These are phyloP conservation scores for Serendipita indica DNA, from an alignment of 768 basidiomycete species.

Conservation along the genomic window DNA sequence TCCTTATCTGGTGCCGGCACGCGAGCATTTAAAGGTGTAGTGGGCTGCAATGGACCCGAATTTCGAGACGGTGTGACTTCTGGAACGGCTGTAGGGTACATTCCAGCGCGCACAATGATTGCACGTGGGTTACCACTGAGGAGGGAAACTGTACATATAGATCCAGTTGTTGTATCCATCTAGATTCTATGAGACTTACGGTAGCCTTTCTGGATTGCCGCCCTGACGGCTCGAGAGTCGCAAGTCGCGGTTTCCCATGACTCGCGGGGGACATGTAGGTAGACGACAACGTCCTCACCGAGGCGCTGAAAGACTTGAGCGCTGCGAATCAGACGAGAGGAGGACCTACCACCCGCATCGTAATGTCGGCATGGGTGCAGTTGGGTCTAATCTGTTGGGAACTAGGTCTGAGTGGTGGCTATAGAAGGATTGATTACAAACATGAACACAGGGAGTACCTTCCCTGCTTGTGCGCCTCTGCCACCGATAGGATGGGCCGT, in stretches of 20 bases:
- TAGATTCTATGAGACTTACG: neutral
- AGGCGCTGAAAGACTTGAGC: neutral
- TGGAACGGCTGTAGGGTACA: neutral
- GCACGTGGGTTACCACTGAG: neutral
- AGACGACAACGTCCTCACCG: neutral
- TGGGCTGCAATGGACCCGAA: no score
- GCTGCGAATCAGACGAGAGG: neutral
- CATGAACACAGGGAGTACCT: neutral
- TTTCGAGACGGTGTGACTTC: no score
- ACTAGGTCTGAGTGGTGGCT: neutral
- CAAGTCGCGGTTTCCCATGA: neutral
- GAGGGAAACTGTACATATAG: neutral
- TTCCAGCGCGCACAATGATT: conserved; percentile 1
- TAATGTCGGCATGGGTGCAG: neutral
- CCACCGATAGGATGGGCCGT: neutral
- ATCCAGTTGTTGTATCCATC: neutral
- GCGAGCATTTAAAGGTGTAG: no score
- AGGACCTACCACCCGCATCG: neutral
- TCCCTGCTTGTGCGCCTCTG: neutral
- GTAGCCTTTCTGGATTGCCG: neutral
- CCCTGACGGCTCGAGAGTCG: neutral
- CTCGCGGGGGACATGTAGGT: neutral
- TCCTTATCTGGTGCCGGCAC: no score
- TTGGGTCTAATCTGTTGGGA: neutral
- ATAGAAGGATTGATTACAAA: neutral